Evolutionary conservation across 805 yeast species (phyloP).

Genomic region (Allodekkera sacchari): DNA sequence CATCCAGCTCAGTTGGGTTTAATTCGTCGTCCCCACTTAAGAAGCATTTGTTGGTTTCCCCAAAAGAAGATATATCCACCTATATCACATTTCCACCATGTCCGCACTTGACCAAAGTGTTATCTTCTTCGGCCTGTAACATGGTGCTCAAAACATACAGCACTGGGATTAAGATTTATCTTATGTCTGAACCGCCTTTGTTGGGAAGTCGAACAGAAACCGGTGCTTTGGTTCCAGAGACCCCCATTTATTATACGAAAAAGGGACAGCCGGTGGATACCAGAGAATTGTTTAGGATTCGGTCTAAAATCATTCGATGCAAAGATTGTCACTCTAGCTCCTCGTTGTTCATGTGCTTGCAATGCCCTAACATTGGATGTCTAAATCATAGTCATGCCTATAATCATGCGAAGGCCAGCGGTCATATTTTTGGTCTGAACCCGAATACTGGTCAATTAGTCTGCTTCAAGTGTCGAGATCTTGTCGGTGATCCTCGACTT

Average conservation of each 20-base stretch:
- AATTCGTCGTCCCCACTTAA: conserved; percentile 1
- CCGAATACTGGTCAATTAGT: conserved; percentile 47
- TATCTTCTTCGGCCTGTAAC: conserved; percentile 40
- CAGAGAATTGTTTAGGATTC: conserved; percentile 30
- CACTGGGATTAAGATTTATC: conserved; percentile 41
- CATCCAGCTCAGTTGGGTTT: conserved; percentile 1
- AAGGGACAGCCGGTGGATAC: conserved; percentile 32
- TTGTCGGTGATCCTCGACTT: conserved; percentile 52
- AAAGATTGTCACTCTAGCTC: conserved; percentile 37
- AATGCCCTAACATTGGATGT: conserved; percentile 74
- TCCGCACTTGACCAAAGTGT: conserved; percentile 38
- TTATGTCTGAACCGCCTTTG: conserved; percentile 16
- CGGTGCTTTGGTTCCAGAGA: too few species aligned
- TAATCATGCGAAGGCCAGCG: conserved; percentile 35
- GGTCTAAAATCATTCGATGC: conserved; percentile 40
- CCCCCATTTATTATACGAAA: conserved; percentile 20
- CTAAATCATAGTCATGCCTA: conserved; percentile 39
- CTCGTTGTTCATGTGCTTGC: conserved; percentile 55
- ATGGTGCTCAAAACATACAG: conserved; percentile 41
- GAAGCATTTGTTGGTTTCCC: neutral
- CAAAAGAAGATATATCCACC: conserved; percentile 13
- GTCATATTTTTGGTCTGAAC: conserved; percentile 45
- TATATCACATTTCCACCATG: conserved; percentile 36
- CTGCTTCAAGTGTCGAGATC: conserved; percentile 74
- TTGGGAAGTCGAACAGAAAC: conserved; percentile 4